These are phyloP conservation scores for Calonectria pteridis DNA, from an alignment of 2,329 filamentous ascomycete genomes.

Conservation along the genomic window DNA sequence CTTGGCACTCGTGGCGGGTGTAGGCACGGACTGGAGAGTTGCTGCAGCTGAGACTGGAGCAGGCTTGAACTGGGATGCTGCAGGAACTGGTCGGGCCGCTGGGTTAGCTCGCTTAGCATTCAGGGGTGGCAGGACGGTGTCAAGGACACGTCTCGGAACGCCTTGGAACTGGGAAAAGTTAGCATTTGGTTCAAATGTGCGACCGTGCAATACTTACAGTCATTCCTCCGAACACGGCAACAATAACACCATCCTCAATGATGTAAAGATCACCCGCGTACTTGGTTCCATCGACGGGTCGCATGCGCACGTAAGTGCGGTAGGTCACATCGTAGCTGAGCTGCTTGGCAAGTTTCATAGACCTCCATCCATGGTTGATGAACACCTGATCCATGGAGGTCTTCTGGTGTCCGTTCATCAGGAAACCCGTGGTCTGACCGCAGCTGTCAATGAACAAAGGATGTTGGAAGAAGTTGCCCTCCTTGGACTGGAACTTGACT, in stretches of 20 bases:
- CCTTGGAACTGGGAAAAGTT: slow-evolving; percentile 1
- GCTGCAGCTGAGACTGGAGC: neutral
- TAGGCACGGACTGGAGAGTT: neutral
- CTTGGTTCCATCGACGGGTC: slow-evolving; percentile 5
- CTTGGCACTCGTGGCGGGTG: neutral
- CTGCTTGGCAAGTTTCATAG: neutral
- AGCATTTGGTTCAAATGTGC: neutral
- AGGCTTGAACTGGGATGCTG: neutral
- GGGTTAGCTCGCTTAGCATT: neutral
- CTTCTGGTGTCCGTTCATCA: slow-evolving; percentile 14
- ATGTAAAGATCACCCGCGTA: slow-evolving; percentile 8
- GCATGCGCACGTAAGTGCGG: slow-evolving; percentile 9
- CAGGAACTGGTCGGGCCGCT: neutral
- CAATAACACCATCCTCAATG: slow-evolving; percentile 8
- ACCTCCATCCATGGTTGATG: slow-evolving; percentile 12
- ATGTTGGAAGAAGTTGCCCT: neutral
- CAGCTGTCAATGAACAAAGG: slow-evolving; percentile 8
- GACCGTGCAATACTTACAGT: neutral
- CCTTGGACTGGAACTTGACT: neutral
- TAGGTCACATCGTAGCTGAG: neutral
- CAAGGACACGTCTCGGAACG: slow-evolving; percentile 5
- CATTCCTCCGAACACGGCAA: slow-evolving; percentile 5
- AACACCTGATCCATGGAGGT: slow-evolving; percentile 1
- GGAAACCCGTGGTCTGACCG: slow-evolving; percentile 2
- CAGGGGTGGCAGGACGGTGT: neutral